Conservation (phyloP, 306 rosid species). For the Pyrus communis region DNA sequence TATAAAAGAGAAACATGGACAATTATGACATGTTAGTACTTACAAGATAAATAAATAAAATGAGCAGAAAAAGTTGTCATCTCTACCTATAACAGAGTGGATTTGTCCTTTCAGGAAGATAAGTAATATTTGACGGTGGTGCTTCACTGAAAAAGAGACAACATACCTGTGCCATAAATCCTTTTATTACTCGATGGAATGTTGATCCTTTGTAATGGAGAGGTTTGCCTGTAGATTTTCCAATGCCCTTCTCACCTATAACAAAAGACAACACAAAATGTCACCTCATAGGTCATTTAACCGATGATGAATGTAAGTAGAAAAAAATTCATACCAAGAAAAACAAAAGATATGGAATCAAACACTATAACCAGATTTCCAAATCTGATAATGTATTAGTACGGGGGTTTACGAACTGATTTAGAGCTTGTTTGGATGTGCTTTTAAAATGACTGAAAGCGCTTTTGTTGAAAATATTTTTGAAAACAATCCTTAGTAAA, state of each 20-base stretch:
- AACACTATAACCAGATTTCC: background rate
- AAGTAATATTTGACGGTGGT: background rate
- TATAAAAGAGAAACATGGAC: background rate
- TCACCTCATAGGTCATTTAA: background rate
- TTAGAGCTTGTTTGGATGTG: too few species aligned
- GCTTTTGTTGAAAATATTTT: too few species aligned
- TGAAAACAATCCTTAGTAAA: too few species aligned
- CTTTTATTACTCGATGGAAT: constrained; percentile 86
- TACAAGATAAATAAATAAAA: background rate
- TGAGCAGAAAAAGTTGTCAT: background rate
- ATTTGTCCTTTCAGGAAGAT: background rate
- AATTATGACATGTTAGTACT: background rate
- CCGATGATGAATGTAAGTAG: background rate
- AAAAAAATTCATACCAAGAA: background rate
- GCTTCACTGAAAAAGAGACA: background rate
- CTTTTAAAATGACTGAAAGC: too few species aligned
- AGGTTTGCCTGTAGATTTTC: constrained; percentile 75
- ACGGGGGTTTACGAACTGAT: background rate
- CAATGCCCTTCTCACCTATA: constrained; percentile 88
- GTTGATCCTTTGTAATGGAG: constrained; percentile 77
- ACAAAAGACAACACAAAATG: background rate
- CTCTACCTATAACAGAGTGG: background rate
- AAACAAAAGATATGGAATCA: background rate
- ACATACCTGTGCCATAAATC: constrained; percentile 98
- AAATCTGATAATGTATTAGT: background rate